Evolutionary conservation across 2,329 filamentous ascomycete genomes (phyloP).

Genomic region (Epichloe uncinata): DNA sequence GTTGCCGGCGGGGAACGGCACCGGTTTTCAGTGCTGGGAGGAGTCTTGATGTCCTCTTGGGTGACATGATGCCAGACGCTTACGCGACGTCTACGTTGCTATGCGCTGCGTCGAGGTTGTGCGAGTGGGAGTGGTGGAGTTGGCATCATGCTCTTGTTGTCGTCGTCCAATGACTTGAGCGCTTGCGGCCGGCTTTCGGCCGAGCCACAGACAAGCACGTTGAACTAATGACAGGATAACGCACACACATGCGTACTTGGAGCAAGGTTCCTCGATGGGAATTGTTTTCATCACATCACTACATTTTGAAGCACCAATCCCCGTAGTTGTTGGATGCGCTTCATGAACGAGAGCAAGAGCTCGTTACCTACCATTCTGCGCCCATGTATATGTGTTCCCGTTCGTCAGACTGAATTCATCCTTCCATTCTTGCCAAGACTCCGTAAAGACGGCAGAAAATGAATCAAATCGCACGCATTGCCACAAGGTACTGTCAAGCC

Average conservation of each 20-base stretch:
- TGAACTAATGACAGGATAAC: too few species aligned
- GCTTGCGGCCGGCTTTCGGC: too few species aligned
- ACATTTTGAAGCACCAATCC: too few species aligned
- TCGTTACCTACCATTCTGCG: neutral
- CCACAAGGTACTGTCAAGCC: neutral
- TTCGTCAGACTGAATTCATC: neutral
- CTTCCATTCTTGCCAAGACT: neutral
- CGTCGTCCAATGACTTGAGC: too few species aligned
- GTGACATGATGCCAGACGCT: conserved; percentile 5
- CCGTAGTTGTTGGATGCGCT: too few species aligned
- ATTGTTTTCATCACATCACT: too few species aligned
- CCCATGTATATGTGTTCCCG: neutral
- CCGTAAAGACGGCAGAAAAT: neutral
- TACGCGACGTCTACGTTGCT: too few species aligned
- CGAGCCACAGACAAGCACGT: too few species aligned
- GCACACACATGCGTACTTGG: too few species aligned
- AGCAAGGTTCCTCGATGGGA: too few species aligned
- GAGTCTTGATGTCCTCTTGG: neutral
- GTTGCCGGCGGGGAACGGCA: conserved; percentile 9
- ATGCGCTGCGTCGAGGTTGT: neutral
- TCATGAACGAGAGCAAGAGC: neutral
- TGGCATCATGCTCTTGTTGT: too few species aligned
- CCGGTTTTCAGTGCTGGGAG: neutral
- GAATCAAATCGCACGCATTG: neutral
- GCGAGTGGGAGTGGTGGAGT: too few species aligned